Base-by-base conservation (phyloP, 2,329 filamentous ascomycete genomes). In the Stachybotrys echinatus region DNA sequence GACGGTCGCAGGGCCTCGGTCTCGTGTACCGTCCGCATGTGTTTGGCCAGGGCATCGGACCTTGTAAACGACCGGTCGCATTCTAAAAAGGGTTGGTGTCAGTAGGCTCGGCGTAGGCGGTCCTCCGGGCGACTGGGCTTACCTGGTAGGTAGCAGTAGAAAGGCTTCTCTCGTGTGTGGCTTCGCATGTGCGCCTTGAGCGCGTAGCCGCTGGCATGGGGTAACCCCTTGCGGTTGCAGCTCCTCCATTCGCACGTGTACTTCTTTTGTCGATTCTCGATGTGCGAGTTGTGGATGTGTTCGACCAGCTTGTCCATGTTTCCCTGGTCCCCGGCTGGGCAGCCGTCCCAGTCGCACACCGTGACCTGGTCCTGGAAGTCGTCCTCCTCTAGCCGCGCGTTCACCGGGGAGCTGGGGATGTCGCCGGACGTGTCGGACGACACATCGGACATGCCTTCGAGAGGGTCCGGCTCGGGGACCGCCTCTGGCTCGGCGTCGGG, bases 241-340 rank as follows among this genome's bases (percentile, higher is more conserved):
- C 92, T 92, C 52, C 81, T 83, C 94, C 94, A 99, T 71, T 97
- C 92, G 71, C 94, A 99, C n/a, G 89, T 91, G 67, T 97, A 97
- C 68, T 94, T 96, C 72, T 95, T 96, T 72, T 94, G 89, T 49
- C 92, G 83, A 53, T 85, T 89, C 64, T 94, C 90, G 62, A 97
- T 96, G 69, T 99, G 94, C 51, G 92, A 89, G 62, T 91, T 87
- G 70, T 97, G 92, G 52, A 94, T 88, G 63, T 94, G 88, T 59
- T 88, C 81, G 40, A 94, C 88, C 42, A 94, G 70, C 55, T 75
- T 82, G 68, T 94, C 88, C 88, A 92, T 92, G 63, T 92, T 88
- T 17, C 82, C 78, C 56, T 89, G 69, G 61, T 92, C 87, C 38
- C 84, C 86, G 3, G 76, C 82, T 39, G 75, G 73, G 64, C 88